Evolutionary conservation across 2,329 filamentous ascomycete species (phyloP).

Genomic region (Falciphora oryzae): DNA sequence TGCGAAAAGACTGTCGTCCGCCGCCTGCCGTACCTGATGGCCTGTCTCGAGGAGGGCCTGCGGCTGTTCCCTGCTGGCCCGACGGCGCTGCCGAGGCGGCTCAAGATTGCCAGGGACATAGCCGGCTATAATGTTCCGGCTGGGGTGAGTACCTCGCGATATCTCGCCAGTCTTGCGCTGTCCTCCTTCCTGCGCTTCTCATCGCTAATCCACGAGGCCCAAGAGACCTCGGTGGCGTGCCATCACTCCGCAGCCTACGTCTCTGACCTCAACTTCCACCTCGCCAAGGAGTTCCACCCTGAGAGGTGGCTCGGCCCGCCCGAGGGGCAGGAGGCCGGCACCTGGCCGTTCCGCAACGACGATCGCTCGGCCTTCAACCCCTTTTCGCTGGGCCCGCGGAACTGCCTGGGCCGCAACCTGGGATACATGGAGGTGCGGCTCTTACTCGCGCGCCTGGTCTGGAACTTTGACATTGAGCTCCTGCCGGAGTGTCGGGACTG

Average conservation of each 20-base stretch:
- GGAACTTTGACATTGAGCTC: constrained; percentile 37
- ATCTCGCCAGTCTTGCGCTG: no score
- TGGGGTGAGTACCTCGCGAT: no score
- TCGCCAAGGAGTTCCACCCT: constrained; percentile 27
- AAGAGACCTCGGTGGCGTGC: constrained; percentile 25
- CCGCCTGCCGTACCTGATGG: no score
- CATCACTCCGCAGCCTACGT: constrained; percentile 26
- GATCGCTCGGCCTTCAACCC: constrained; percentile 38
- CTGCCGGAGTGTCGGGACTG: constrained; percentile 25
- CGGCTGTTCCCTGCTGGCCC: no score
- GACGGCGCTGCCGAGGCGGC: no score
- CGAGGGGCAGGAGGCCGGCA: no score
- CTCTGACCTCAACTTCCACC: constrained; percentile 23
- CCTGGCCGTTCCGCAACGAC: constrained; percentile 26
- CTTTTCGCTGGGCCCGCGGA: constrained; percentile 40
- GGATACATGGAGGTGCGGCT: constrained; percentile 41
- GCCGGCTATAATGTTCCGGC: no score
- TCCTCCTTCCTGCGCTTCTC: no score
- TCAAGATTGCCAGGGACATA: no score
- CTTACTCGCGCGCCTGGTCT: constrained; percentile 37
- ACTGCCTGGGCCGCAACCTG: constrained; percentile 42
- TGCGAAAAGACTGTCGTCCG: no score
- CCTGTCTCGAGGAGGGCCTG: no score
- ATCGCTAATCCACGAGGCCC: no score
- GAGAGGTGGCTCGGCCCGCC: constrained; percentile 29